Evolutionary conservation across 1,284 basidiomycete genomes (phyloP).

Genomic region (Marasmius oreades): DNA sequence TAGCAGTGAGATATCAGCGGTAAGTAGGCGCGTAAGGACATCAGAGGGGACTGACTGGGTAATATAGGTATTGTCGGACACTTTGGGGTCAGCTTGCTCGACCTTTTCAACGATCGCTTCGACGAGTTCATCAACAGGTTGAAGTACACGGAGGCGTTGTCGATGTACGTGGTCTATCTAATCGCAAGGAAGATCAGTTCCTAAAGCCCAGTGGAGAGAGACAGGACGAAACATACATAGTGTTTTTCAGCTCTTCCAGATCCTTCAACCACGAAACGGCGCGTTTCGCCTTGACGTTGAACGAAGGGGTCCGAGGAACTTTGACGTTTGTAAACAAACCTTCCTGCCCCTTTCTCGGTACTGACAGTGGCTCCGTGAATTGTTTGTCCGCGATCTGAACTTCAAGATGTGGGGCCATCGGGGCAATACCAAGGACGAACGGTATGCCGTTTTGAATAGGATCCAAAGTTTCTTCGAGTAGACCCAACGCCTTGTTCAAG

Average conservation of each 20-base stretch:
- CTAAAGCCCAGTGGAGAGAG: not conserved
- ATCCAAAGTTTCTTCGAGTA: not conserved
- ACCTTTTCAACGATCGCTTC: constrained; percentile 1
- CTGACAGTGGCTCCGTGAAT: constrained; percentile 2
- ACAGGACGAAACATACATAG: not conserved
- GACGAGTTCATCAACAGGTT: constrained; percentile 3
- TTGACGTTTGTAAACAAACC: not conserved
- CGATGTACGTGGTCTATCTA: constrained; percentile 7
- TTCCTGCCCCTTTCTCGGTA: not conserved
- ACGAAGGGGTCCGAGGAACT: not conserved
- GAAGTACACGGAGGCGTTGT: not conserved
- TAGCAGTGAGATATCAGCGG: not conserved
- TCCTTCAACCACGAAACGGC: constrained; percentile 1
- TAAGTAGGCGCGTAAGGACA: not conserved
- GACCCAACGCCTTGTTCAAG: not conserved
- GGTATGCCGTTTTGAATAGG: not conserved
- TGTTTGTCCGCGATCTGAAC: not conserved
- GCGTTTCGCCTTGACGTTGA: constrained; percentile 1
- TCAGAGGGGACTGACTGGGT: constrained; percentile 4
- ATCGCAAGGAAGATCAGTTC: not conserved
- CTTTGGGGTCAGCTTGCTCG: constrained; percentile 1
- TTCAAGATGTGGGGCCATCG: constrained; percentile 4
- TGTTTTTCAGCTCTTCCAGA: not conserved
- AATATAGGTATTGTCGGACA: constrained; percentile 5
- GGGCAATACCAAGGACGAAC: constrained; percentile 5